Evolutionary conservation across 192 early-diverging fungal genomes (phyloP).

Genomic region (Linnemannia elongata): DNA sequence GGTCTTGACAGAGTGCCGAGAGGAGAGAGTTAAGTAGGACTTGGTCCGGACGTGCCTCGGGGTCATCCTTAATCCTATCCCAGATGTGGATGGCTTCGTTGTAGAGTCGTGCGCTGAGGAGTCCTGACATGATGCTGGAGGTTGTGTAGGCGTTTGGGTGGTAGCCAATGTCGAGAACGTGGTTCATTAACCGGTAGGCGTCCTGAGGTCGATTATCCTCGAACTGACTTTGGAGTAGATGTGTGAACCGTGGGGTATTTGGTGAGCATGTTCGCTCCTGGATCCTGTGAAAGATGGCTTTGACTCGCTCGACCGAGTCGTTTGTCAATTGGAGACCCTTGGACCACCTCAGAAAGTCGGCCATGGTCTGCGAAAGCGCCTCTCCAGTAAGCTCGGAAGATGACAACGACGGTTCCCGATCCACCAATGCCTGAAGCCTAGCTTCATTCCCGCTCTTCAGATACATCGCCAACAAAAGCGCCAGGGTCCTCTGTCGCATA

Average conservation of each 20-base stretch:
- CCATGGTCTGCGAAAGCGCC: conserved; percentile 1
- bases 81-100: conserved; percentile 21
- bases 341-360: conserved; percentile 39
- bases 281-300: not conserved
- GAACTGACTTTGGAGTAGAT: conserved; percentile 9
- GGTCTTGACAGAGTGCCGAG: conserved; percentile 25
- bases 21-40: conserved; percentile 30
- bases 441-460: conserved; percentile 32
- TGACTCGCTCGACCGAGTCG: conserved; percentile 18
- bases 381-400: not conserved
- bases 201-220: conserved; percentile 8
- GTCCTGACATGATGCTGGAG: conserved; percentile 30
- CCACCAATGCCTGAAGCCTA: conserved; percentile 11
- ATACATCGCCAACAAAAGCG: conserved; percentile 38
- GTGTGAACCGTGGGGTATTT: conserved; percentile 32
- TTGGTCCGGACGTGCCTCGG: not conserved
- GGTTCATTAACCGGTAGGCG: conserved; percentile 27
- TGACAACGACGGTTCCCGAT: not conserved
- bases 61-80: not conserved
- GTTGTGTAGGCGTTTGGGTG: conserved; percentile 10
- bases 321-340: conserved; percentile 31
- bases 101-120: conserved; percentile 24
- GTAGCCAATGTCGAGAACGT: conserved; percentile 44
- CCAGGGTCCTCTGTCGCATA: conserved; percentile 4
- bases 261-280: conserved; percentile 26